These are phyloP conservation scores for Boletus huronensis DNA, from an alignment of 768 basidiomycete genomes.

Conservation along the genomic window DNA sequence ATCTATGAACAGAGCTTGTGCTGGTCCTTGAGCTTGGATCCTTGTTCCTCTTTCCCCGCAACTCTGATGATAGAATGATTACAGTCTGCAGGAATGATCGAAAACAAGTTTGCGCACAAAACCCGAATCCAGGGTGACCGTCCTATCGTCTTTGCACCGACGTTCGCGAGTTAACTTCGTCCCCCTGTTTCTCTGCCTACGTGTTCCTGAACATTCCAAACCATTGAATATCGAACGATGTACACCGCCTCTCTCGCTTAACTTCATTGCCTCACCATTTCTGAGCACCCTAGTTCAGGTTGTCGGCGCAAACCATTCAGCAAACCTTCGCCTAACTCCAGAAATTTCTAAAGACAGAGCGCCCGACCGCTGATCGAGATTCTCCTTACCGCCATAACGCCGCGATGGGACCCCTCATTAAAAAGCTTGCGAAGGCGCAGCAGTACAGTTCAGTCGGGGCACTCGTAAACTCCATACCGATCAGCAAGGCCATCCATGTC, in stretches of 20 bases:
- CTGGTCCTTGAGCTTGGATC: background rate
- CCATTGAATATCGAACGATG: background rate
- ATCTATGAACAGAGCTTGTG: background rate
- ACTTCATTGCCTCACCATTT: background rate
- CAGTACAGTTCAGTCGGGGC: slow-evolving; percentile 1
- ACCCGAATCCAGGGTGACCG: background rate
- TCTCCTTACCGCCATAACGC: slow-evolving; percentile 1
- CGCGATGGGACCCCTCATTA: slow-evolving; percentile 12
- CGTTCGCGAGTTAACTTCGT: background rate
- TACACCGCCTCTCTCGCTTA: background rate
- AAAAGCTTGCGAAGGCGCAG: slow-evolving; percentile 14
- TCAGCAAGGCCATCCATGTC: slow-evolving; percentile 61
- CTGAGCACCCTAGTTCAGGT: background rate
- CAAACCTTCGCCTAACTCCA: background rate
- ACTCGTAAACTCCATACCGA: slow-evolving; percentile 72
- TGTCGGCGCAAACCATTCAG: background rate
- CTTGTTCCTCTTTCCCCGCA: background rate
- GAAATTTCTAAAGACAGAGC: background rate
- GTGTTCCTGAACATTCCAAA: background rate
- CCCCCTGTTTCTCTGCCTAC: background rate
- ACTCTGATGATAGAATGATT: background rate
- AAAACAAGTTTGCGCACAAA: background rate
- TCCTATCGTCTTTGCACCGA: background rate
- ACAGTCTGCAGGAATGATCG: background rate
- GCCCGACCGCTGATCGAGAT: slow-evolving; percentile 4